Evolutionary conservation across 176 grass and related monocot species (phyloP).

Genomic region (Bothriochloa decipiens): DNA sequence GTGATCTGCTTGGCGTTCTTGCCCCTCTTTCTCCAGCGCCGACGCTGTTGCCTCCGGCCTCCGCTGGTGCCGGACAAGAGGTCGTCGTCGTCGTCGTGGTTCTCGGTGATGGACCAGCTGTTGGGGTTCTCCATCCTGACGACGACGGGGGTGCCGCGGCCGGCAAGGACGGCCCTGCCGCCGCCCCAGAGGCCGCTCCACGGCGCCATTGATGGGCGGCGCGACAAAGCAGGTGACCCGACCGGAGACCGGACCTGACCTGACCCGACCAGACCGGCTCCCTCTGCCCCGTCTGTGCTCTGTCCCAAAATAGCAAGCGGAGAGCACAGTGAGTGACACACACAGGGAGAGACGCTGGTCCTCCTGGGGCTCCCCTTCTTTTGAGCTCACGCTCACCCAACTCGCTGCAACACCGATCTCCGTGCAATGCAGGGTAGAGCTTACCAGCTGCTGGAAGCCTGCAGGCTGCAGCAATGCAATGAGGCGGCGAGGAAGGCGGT

Average conservation of each 20-base stretch:
- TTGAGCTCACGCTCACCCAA: neutral
- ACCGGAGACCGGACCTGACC: neutral
- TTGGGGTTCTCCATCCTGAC: conserved; percentile 90
- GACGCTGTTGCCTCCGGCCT: neutral
- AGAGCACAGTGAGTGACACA: conserved; percentile 15
- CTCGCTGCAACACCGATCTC: neutral
- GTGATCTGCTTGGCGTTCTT: conserved; percentile 90
- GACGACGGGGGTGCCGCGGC: conserved; percentile 73
- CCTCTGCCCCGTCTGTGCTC: neutral
- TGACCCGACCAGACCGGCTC: neutral
- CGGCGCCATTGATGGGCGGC: conserved; percentile 54
- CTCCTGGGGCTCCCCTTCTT: conserved; percentile 40
- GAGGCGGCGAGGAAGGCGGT: conserved; percentile 27
- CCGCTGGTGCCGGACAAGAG: too few species aligned
- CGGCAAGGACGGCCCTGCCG: conserved; percentile 2
- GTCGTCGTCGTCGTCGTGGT: conserved; percentile 34
- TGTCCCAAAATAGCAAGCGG: conserved; percentile 43
- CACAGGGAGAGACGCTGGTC: neutral
- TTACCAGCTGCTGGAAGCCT: neutral
- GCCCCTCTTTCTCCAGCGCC: conserved; percentile 15
- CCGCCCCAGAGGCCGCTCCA: conserved; percentile 57
- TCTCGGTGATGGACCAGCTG: conserved; percentile 81
- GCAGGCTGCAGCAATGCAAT: neutral
- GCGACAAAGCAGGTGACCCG: neutral
- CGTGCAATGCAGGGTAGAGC: neutral